Percentiles rank a stretch among this genome's conserved stretches.
Evolutionary conservation across 306 rosid genomes (phyloP).

Genomic region (Hippophae rhamnoides): DNA sequence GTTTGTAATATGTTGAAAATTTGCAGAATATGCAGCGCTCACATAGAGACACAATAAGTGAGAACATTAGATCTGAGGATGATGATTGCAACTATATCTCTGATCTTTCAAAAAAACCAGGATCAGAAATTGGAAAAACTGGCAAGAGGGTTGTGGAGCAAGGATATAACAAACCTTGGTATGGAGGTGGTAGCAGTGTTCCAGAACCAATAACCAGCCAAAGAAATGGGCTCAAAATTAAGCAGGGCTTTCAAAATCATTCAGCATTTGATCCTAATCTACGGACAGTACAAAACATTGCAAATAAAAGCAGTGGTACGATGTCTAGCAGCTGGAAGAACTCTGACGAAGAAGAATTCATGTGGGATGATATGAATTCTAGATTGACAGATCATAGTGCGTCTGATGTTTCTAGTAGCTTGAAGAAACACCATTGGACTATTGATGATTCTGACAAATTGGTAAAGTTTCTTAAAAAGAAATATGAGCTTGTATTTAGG

Average conservation of each 20-base stretch:
- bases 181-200: constrained; percentile 35
- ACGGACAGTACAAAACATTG: constrained; percentile 32
- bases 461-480: constrained; percentile 38
- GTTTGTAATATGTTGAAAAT: constrained; percentile 19
- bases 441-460: constrained; percentile 57
- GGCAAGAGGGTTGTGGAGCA: constrained; percentile 42
- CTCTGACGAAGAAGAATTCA: constrained; percentile 86
- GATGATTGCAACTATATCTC: constrained; percentile 46
- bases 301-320: constrained; percentile 28
- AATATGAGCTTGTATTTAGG: constrained; percentile 2
- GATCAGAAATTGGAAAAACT: constrained; percentile 31
- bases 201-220: constrained; percentile 44
- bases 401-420: constrained; percentile 32
- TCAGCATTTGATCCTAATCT: constrained; percentile 39
- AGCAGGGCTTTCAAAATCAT: constrained; percentile 37
- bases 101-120: constrained; percentile 39
- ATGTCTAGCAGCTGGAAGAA: constrained; percentile 68
- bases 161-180: constrained; percentile 50
- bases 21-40: constrained; percentile 61
- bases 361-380: constrained; percentile 72
- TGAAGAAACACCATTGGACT: constrained; percentile 40
- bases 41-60: constrained; percentile 34
- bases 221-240: constrained; percentile 50
- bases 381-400: constrained; percentile 37
- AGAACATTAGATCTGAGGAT: constrained; percentile 30